Conservation (phyloP, 2,329 filamentous ascomycete species). For the Rugonectria rugulosa region DNA sequence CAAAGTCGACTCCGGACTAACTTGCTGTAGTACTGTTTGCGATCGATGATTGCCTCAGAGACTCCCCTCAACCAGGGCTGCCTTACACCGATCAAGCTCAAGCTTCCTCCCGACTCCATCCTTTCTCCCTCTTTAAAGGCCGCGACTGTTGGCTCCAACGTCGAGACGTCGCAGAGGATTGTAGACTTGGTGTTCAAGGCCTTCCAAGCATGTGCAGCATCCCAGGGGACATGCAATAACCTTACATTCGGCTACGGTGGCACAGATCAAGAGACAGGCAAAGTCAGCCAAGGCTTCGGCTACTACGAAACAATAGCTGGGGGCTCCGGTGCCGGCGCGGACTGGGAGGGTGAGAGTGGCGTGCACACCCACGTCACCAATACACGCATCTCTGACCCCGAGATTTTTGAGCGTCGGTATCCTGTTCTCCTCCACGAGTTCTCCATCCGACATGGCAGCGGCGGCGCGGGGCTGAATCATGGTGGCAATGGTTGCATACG, state of each 20-base stretch:
- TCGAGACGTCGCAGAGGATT: constrained; percentile 46
- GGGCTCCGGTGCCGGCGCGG: constrained; percentile 41
- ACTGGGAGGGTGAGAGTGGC: constrained; percentile 41
- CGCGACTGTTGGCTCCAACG: constrained; percentile 44
- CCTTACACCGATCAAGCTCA: constrained; percentile 47
- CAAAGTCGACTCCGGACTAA: not conserved
- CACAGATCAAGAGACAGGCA: constrained; percentile 33
- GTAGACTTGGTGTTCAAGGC: constrained; percentile 77
- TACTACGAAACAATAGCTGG: constrained; percentile 48
- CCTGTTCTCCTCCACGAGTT: constrained; percentile 44
- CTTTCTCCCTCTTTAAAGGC: constrained; percentile 44
- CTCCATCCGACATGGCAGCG: constrained; percentile 43
- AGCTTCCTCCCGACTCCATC: constrained; percentile 42
- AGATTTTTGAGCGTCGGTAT: constrained; percentile 47
- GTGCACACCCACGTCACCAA: constrained; percentile 49
- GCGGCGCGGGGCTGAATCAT: constrained; percentile 69
- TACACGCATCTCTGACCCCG: constrained; percentile 47
- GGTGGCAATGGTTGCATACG: constrained; percentile 81
- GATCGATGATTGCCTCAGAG: constrained; percentile 44
- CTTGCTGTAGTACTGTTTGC: constrained; percentile 38
- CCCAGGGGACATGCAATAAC: constrained; percentile 83
- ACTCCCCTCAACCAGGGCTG: constrained; percentile 56
- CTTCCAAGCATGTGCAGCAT: constrained; percentile 77
- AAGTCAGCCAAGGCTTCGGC: constrained; percentile 42
- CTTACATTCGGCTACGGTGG: constrained; percentile 78